Conservation (phyloP, 345 rosid genomes). For the Luvunga scandens region DNA sequence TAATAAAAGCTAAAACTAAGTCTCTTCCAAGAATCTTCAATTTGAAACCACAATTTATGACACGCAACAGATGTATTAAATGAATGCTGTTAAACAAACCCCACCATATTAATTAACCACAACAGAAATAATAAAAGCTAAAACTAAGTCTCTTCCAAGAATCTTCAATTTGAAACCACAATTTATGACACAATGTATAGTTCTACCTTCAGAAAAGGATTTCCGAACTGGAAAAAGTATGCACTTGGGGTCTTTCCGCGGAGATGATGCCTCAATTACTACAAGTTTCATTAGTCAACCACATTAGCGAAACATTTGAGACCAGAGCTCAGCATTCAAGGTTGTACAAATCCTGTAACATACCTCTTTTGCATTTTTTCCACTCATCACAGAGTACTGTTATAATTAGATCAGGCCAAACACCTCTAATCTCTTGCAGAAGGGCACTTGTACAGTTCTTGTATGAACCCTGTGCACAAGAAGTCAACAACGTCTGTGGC, state of each 20-base stretch:
- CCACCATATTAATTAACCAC: conserved; percentile 2
- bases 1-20: background rate
- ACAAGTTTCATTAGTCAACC: conserved; percentile 21
- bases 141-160: background rate
- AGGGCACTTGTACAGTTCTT: conserved; percentile 51
- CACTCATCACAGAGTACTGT: conserved; percentile 78
- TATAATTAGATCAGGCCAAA: conserved; percentile 82
- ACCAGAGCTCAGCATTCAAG: conserved; percentile 11
- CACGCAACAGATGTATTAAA: conserved; percentile 3
- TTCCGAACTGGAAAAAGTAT: conserved; percentile 63
- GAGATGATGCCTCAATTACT: conserved; percentile 93
- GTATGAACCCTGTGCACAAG: conserved; percentile 60
- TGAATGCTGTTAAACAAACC: conserved; percentile 3
- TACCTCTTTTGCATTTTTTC: conserved; percentile 97
- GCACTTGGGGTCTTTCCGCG: conserved; percentile 72
- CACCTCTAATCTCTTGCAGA: conserved; percentile 63
- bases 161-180: conserved; percentile 15
- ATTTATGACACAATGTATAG: background rate
- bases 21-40: conserved; percentile 2
- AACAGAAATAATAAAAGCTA: background rate
- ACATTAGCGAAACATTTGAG: conserved; percentile 14
- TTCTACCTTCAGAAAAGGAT: conserved; percentile 56
- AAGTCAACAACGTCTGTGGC: conserved; percentile 1
- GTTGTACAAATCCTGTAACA: conserved; percentile 3
- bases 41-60: conserved; percentile 11